Percentiles rank a stretch among this genome's conserved stretches.
phyloP scores from a whole-genome alignment of 2,329 filamentous ascomycete species.

The Periconia macrospinosa region DNA sequence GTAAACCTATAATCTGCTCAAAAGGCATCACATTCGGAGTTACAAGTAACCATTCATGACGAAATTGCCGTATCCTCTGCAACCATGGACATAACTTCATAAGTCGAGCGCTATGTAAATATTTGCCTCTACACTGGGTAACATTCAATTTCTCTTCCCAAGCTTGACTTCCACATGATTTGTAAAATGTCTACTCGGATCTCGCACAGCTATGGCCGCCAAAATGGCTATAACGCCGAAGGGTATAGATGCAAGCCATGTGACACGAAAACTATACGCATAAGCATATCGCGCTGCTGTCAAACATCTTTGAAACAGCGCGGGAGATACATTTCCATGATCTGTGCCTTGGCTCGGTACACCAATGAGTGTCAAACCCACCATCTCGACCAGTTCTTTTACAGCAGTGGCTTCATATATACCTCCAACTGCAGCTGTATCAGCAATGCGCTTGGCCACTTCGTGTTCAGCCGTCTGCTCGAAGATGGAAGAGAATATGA shows the following conservation, averaged over 20 bases:
- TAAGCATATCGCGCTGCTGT: slow-evolving; percentile 34
- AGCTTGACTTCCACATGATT: slow-evolving; percentile 37
- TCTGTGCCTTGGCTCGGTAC: slow-evolving; percentile 20
- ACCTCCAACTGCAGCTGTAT: slow-evolving; percentile 29
- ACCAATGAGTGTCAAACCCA: slow-evolving; percentile 35
- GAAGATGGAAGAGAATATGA: slow-evolving; percentile 24
- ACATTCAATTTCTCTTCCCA: slow-evolving; percentile 19
- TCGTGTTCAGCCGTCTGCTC: slow-evolving; percentile 24
- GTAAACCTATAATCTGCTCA: too few relatives aligned
- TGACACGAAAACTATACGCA: slow-evolving; percentile 28
- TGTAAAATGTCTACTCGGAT: slow-evolving; percentile 33
- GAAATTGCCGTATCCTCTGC: too few relatives aligned
- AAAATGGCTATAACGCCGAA: slow-evolving; percentile 24
- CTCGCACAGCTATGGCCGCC: slow-evolving; percentile 22
- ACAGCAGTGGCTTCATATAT: slow-evolving; percentile 19
- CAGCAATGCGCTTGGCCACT: slow-evolving; percentile 27
- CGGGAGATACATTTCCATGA: slow-evolving; percentile 15
- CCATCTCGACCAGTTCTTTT: slow-evolving; percentile 27
- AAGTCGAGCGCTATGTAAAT: too few relatives aligned
- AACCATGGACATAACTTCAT: too few relatives aligned
- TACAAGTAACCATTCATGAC: too few relatives aligned
- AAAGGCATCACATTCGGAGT: too few relatives aligned
- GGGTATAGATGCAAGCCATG: slow-evolving; percentile 28
- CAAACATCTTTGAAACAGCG: slow-evolving; percentile 10
- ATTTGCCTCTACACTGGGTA: background rate